Base-by-base conservation (phyloP, 2,329 filamentous ascomycete genomes). In the Endoconidiophora laricicola region DNA sequence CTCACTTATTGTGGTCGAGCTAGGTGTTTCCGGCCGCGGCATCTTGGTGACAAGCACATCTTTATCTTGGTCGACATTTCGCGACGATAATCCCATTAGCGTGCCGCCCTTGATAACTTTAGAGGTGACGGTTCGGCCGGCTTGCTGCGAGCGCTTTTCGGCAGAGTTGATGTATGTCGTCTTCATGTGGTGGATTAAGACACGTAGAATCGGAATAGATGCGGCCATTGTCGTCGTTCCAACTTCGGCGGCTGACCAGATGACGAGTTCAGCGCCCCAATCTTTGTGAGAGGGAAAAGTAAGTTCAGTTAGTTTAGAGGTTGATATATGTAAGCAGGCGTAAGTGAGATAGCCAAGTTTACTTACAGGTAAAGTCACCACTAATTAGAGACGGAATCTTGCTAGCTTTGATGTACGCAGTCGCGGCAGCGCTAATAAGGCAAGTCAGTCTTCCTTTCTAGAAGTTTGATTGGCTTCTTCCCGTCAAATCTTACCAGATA, bases 401-500 rank as follows among this genome's bases (percentile, higher is more conserved):
- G 24, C 53, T 55, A 16, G 60, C 60, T 52, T 62, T 63, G 45
- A 62, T 57, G 16, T 62, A 56, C 3, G 62, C 60, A 1, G 62
- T 59, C 2, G 56, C 56, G 1, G 60, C 62, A 9, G 61, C 62
- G 24, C 63, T 65, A 46, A 9, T 44, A 14, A 26, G 29, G 9
- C 37, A 41, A 37, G n/a, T 44, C 29, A 33, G 29, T 33, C 9
- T 33, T 33, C 12, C 29, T 33, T 33, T 33, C 9, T 3, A 9
- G 2, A 9, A 7, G 12, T 18, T 23, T 6, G 18, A 37, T 48
- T 22, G 44, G 37, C 4, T 23, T 22, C 4, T 22, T 18, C 12
- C 42, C 4, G 14, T 9, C 38, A 7, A 12, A 6, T 50, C 62
- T 56, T 56, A 66, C 64, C 69, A 65, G 2, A 69, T 50, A 1